Evolutionary conservation across 306 rosid genomes (phyloP).

Genomic region (Gillenia trifoliata): DNA sequence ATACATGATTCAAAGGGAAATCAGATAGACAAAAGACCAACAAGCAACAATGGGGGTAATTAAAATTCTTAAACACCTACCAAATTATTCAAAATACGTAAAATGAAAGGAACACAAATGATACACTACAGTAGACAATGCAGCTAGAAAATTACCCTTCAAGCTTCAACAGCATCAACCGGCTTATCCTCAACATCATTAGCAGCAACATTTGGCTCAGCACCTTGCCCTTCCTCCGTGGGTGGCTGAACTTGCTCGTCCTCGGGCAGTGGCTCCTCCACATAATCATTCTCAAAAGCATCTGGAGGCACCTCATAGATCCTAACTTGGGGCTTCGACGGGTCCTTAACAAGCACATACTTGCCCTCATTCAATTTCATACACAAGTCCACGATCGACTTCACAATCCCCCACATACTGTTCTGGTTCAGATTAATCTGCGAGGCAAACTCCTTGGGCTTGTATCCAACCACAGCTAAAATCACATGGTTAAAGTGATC

Average conservation of each 20-base stretch:
- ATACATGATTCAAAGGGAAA: neutral
- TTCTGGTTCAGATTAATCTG: conserved; percentile 75
- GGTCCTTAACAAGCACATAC: conserved; percentile 90
- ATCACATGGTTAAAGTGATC: conserved; percentile 91
- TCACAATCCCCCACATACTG: conserved; percentile 97
- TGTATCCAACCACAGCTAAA: conserved; percentile 83
- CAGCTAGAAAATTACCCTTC: conserved; percentile 23
- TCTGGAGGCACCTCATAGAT: conserved; percentile 85
- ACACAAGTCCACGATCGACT: conserved; percentile 94
- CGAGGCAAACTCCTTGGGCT: conserved; percentile 74
- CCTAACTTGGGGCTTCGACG: conserved; percentile 90
- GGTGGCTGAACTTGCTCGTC: conserved; percentile 94
- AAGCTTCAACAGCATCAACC: conserved; percentile 39
- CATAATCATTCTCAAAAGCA: conserved; percentile 93
- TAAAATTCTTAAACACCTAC: neutral
- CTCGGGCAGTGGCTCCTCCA: conserved; percentile 93
- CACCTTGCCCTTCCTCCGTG: conserved; percentile 52
- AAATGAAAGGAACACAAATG: neutral
- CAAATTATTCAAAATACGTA: neutral
- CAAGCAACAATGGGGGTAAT: neutral
- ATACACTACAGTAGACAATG: neutral
- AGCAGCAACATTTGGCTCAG: conserved; percentile 33
- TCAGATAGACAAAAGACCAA: neutral
- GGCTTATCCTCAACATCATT: conserved; percentile 54
- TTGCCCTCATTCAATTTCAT: conserved; percentile 93